Evolutionary conservation across 2,329 filamentous ascomycete genomes (phyloP), one percentile per base, ranked within the genome.

Genomic region (Colletotrichum musae): DNA sequence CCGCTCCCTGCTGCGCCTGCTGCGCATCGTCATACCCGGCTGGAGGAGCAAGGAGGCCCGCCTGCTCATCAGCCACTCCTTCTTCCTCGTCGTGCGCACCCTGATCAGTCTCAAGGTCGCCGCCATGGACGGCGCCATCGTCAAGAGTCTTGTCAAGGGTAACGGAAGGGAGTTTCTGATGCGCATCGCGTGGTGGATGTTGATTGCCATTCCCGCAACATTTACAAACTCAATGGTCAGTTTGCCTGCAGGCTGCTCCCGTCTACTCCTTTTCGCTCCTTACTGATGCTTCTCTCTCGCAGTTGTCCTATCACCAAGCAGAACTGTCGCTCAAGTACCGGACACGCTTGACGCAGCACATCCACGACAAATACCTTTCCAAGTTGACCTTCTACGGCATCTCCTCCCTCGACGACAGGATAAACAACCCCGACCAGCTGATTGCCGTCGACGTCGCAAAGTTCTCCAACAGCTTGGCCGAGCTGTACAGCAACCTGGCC

Each of bases 221-320:
- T 98, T 98, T 79, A 99, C 96, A 48, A 99, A 99, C 81, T 98
- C 95, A 0, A 99, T 99, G 96, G 93, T 96, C 81, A 80, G 89
- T 79, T 18, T 50, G 47, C 16, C 2, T 43, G 2, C 10, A 5
- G 15, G 39, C 15, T 21, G 47, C 18, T 18, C 18, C 18, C 18
- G 18, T 18, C 18, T 18, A 18, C 18, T 18, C 18, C 18, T 18
- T 18, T 18, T 1, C 18, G 18, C 18, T 18, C 18, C 18, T 18
- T 18, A 18, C 18, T 18, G 18, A 18, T 18, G 18, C 1, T 7
- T 32, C 28, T 9, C 9, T 32, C 9, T 32, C 6, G 65, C 76
- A 97, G 94, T 87, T 98, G 51, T 97, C 95, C 28, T 98, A 97
- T 79, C 96, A 99, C 77, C 96, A 99, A 84, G 97, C 95, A 77